phyloP scores from a whole-genome alignment of 768 basidiomycete genomes.

The Coprinopsis strossmayeri region DNA sequence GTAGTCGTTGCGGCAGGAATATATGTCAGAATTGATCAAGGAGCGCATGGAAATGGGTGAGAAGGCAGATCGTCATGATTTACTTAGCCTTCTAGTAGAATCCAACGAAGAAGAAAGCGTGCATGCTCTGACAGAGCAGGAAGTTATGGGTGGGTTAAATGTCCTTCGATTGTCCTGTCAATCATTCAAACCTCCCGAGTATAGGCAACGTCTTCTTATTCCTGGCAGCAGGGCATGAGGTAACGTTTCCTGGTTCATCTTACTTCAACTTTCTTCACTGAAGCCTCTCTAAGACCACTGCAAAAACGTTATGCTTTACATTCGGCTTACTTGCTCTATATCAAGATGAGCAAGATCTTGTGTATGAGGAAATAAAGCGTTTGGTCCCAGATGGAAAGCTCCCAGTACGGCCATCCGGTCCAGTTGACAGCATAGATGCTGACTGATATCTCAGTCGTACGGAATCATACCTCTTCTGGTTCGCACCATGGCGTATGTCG shows the following conservation, averaged over 20 bases:
- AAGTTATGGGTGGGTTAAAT: conserved; percentile 32
- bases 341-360: conserved; percentile 28
- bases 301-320: conserved; percentile 27
- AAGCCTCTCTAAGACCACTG: conserved; percentile 28
- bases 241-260: too few species aligned
- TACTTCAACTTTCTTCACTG: too few species aligned
- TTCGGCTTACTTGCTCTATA: conserved; percentile 38
- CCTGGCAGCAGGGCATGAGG: conserved; percentile 59
- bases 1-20: conserved; percentile 17
- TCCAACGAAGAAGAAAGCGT: conserved; percentile 37
- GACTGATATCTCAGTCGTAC: background rate
- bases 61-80: conserved; percentile 38
- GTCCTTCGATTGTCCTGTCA: too few species aligned
- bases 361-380: conserved; percentile 27
- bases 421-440: too few species aligned
- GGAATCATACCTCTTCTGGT: conserved; percentile 13
- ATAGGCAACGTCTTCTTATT: conserved; percentile 42
- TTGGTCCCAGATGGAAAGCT: conserved; percentile 24
- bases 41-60: conserved; percentile 29
- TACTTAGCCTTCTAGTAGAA: conserved; percentile 46
- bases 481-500: conserved; percentile 26
- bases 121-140: conserved; percentile 29
- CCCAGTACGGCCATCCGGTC: conserved; percentile 23
- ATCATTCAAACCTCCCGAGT: background rate
- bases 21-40: conserved; percentile 48